Percentiles rank a stretch among this genome's conserved stretches.
Conservation (phyloP, 2,329 filamentous ascomycete genomes). For the Aspergillus glaucus region DNA sequence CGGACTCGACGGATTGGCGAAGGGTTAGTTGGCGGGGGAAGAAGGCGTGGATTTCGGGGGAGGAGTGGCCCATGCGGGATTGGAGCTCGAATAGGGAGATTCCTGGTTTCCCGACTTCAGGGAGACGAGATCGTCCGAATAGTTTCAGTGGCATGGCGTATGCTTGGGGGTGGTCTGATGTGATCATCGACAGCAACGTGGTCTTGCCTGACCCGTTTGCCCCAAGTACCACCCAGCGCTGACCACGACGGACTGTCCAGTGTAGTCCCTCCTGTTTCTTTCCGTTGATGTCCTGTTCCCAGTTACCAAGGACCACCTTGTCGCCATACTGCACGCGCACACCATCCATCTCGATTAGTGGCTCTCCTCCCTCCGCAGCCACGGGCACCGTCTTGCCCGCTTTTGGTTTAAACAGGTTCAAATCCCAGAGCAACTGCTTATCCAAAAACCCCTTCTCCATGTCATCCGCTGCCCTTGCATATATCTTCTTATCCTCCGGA, state of each 20-base stretch:
- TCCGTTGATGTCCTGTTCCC: conserved; percentile 56
- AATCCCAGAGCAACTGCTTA: conserved; percentile 19
- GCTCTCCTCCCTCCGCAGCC: conserved; percentile 49
- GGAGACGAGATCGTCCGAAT: conserved; percentile 76
- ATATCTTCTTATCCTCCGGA: conserved; percentile 1
- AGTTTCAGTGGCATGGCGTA: conserved; percentile 83
- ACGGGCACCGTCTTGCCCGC: conserved; percentile 7
- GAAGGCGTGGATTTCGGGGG: conserved; percentile 87
- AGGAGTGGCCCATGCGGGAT: conserved; percentile 81
- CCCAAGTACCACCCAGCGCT: conserved; percentile 89
- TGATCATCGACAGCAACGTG: conserved; percentile 83
- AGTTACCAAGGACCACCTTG: conserved; percentile 73
- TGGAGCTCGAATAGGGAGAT: conserved; percentile 93
- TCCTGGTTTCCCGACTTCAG: conserved; percentile 62
- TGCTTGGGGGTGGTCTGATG: conserved; percentile 90
- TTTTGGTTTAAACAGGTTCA: conserved; percentile 13
- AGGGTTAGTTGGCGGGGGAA: conserved; percentile 75
- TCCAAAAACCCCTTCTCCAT: conserved; percentile 18
- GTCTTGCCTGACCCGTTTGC: conserved; percentile 95
- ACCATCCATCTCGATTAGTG: conserved; percentile 79
- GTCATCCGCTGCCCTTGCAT: conserved; percentile 7
- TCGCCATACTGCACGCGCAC: conserved; percentile 74
- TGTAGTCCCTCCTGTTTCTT: conserved; percentile 57
- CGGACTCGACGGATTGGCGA: conserved; percentile 70
- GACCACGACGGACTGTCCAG: conserved; percentile 76